Evolutionary conservation across 148 eudicot species (phyloP).

Genomic region (Rhododendron simsii): DNA sequence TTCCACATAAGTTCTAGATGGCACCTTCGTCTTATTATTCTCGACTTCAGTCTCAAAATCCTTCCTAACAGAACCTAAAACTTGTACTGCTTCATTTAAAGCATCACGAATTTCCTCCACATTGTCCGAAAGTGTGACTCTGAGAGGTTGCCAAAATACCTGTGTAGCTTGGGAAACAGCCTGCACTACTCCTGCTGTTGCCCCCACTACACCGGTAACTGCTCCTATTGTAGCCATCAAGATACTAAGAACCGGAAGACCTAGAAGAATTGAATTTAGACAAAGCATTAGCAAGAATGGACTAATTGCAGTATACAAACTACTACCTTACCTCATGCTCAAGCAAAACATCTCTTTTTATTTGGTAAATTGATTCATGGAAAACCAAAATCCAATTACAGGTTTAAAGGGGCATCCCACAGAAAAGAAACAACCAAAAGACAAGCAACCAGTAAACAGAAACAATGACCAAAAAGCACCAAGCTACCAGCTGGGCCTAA

Average conservation of each 20-base stretch:
- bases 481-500: neutral
- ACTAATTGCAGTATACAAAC: neutral
- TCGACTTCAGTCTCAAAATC: neutral
- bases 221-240: neutral
- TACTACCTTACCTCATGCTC: neutral
- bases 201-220: neutral
- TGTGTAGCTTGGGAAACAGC: neutral
- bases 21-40: neutral
- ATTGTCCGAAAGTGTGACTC: neutral
- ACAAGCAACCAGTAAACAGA: neutral
- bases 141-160: neutral
- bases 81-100: neutral
- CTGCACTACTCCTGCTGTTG: neutral
- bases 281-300: neutral
- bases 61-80: neutral
- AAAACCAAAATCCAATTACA: neutral
- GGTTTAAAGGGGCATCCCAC: neutral
- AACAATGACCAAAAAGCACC: neutral
- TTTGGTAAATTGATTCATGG: neutral
- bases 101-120: neutral
- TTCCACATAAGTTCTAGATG: neutral
- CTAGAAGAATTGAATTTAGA: neutral
- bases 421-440: neutral
- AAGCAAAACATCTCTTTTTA: neutral
- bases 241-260: neutral